Conservation (phyloP, 768 basidiomycete genomes). For the Gloeophyllum trabeum region DNA sequence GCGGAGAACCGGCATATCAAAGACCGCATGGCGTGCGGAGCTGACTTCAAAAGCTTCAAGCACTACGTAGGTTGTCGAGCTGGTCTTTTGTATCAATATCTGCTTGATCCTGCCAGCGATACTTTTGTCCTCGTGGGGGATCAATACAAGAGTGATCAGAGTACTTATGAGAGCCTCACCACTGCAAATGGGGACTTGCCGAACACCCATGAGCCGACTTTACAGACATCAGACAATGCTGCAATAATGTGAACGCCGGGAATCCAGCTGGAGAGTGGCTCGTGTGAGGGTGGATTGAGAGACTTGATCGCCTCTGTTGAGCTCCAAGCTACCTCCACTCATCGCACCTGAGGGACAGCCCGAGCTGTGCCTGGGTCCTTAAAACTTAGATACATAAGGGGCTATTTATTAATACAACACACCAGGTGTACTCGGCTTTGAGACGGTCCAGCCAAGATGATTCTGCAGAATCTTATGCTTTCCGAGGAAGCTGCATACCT, state of each 20-base stretch:
- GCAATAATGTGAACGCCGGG: not conserved
- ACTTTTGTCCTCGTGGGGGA: not conserved
- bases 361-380: too few species aligned
- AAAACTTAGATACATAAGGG: not conserved
- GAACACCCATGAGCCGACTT: not conserved
- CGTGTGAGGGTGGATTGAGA: not conserved
- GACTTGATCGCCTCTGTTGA: not conserved
- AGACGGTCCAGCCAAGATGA: constrained; percentile 8
- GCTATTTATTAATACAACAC: not conserved
- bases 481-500: constrained; percentile 1
- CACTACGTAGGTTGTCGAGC: not conserved
- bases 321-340: not conserved
- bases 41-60: not conserved
- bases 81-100: not conserved
- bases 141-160: not conserved
- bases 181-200: not conserved
- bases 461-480: constrained; percentile 4
- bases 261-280: not conserved
- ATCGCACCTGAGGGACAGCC: not conserved
- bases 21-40: not conserved
- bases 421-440: not conserved
- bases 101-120: not conserved
- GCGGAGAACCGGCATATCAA: not conserved
- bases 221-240: not conserved
- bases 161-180: not conserved